Conservation (phyloP, 345 rosid genomes). For the Ailanthus altissimus region DNA sequence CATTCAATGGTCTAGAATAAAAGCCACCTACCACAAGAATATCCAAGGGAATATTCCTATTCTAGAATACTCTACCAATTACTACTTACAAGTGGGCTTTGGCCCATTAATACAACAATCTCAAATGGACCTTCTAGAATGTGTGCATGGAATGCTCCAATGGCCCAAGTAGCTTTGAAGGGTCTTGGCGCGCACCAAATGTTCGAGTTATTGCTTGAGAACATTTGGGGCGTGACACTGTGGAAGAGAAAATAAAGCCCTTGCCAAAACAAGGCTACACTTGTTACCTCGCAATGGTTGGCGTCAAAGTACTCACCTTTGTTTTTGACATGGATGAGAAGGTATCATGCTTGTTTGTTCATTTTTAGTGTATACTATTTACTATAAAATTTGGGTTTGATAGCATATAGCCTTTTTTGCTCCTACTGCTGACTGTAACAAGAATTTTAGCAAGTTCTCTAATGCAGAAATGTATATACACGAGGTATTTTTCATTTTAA, state of each 20-base stretch:
- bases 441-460: not conserved
- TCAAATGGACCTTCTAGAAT: too few species aligned
- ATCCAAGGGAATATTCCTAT: too few species aligned
- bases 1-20: too few species aligned
- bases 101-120: too few species aligned
- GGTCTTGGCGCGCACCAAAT: too few species aligned
- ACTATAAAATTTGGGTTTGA: not conserved
- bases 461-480: not conserved
- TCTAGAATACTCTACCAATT: too few species aligned
- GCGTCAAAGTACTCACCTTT: constrained; percentile 82
- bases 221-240: too few species aligned
- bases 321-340: constrained; percentile 84
- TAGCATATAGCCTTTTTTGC: not conserved
- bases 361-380: not conserved
- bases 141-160: too few species aligned
- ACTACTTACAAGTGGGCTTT: too few species aligned
- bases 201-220: too few species aligned
- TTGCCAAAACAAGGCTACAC: constrained; percentile 79
- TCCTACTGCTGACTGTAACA: not conserved
- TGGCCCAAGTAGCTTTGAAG: too few species aligned
- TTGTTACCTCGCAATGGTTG: constrained; percentile 96
- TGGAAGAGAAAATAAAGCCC: constrained; percentile 69
- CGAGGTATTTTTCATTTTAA: not conserved
- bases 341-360: constrained; percentile 42
- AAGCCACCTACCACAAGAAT: too few species aligned